Percentiles rank a stretch among this genome's conserved stretches.
Evolutionary conservation across 768 basidiomycete species (phyloP).

Genomic region (Collybia sordida): DNA sequence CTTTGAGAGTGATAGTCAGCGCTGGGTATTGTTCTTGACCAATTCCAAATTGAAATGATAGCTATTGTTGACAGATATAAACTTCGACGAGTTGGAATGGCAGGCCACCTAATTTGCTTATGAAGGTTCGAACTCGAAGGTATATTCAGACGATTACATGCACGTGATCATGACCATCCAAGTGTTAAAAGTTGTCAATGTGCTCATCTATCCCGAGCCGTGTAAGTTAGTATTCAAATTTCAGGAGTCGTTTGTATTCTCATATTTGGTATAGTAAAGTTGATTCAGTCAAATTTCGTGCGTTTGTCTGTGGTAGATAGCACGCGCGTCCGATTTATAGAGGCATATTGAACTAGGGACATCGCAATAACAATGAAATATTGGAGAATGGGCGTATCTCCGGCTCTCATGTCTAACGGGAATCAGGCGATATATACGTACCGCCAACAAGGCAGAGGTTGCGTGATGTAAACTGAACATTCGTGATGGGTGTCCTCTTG

Average conservation of each 20-base stretch:
- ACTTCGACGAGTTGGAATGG: background rate
- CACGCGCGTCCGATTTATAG: no score
- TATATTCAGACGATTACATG: constrained; percentile 1
- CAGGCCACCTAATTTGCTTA: background rate
- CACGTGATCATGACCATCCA: constrained; percentile 1
- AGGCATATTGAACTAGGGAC: no score
- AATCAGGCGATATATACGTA: constrained; percentile 60
- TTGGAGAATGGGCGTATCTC: no score
- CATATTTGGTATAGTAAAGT: no score
- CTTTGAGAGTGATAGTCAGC: background rate
- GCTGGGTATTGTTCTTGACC: background rate
- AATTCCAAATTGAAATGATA: background rate
- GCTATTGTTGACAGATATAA: background rate
- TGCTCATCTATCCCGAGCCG: no score
- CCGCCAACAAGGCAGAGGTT: constrained; percentile 93
- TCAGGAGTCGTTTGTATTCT: no score
- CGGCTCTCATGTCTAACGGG: constrained; percentile 29
- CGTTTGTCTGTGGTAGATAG: no score
- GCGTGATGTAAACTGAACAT: constrained; percentile 92
- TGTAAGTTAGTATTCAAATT: no score
- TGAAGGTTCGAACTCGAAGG: background rate
- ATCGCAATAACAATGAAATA: no score
- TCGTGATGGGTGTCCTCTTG: constrained; percentile 90
- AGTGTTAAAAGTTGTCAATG: background rate
- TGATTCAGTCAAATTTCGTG: no score